phyloP scores from a whole-genome alignment of 148 eudicot genomes.

The Rhododendron vialii region DNA sequence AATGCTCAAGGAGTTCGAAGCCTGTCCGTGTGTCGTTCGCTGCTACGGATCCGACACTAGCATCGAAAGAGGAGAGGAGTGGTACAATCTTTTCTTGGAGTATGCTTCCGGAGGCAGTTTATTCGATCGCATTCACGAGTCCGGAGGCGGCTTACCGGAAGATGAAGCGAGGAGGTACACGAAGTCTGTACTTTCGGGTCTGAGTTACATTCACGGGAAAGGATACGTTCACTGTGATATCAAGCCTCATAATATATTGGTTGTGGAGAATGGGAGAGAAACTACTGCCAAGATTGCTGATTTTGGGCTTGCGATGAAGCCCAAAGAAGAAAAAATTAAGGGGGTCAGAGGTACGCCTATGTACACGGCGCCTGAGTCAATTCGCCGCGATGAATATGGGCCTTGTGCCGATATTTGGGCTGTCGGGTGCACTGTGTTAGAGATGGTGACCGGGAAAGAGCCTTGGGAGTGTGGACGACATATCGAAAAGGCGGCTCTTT shows the following conservation, averaged over 20 bases:
- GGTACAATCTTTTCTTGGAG: slow-evolving; percentile 14
- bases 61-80: background rate
- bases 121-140: background rate
- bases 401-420: background rate
- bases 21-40: slow-evolving; percentile 2
- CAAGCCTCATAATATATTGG: slow-evolving; percentile 15
- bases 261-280: background rate
- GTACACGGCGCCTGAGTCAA: slow-evolving; percentile 2
- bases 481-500: background rate
- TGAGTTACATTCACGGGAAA: slow-evolving; percentile 1
- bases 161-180: background rate
- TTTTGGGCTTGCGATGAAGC: slow-evolving; percentile 10
- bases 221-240: slow-evolving; percentile 24
- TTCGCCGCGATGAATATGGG: background rate
- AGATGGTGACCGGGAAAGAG: background rate
- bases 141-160: slow-evolving; percentile 3
- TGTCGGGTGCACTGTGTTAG: no score
- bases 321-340: background rate
- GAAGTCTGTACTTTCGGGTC: background rate
- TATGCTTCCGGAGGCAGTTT: slow-evolving; percentile 16
- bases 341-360: background rate
- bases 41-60: background rate
- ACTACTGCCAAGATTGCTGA: background rate
- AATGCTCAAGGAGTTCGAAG: background rate
- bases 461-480: background rate